Evolutionary conservation across 208 protist species (phyloP).

Genomic region (Eutreptiella sp.): DNA sequence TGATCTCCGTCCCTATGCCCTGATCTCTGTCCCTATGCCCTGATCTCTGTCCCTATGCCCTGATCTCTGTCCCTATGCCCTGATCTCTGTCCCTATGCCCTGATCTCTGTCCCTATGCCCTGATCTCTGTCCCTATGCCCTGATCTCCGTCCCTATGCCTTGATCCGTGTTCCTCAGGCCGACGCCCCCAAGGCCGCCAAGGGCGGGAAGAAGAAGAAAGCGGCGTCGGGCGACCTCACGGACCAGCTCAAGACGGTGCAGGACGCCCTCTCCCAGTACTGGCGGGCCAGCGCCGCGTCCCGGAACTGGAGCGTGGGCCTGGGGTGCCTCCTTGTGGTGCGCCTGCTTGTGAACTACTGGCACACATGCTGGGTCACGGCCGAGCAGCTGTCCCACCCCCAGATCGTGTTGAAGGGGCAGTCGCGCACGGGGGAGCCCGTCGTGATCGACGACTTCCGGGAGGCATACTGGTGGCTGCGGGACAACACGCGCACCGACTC

Average conservation of each 20-base stretch:
- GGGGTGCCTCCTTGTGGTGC: not conserved
- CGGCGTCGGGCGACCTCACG: no score
- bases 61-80: no score
- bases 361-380: constrained; percentile 65
- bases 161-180: not conserved
- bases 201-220: no score
- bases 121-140: no score
- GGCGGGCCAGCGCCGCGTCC: not conserved
- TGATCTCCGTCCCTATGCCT: no score
- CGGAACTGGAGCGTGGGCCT: not conserved
- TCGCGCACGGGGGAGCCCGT: constrained; percentile 29
- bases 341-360: not conserved
- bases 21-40: no score
- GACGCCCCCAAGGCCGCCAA: no score
- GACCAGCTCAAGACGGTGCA: not conserved
- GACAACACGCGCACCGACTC: constrained; percentile 75
- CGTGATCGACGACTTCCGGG: constrained; percentile 89
- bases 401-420: constrained; percentile 50
- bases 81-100: no score
- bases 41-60: no score
- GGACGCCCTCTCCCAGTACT: not conserved
- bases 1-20: no score
- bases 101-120: no score
- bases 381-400: constrained; percentile 74
- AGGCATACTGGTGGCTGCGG: constrained; percentile 83